phyloP scores from a whole-genome alignment of 2,329 filamentous ascomycete species.

The Exserohilum rostratum region DNA sequence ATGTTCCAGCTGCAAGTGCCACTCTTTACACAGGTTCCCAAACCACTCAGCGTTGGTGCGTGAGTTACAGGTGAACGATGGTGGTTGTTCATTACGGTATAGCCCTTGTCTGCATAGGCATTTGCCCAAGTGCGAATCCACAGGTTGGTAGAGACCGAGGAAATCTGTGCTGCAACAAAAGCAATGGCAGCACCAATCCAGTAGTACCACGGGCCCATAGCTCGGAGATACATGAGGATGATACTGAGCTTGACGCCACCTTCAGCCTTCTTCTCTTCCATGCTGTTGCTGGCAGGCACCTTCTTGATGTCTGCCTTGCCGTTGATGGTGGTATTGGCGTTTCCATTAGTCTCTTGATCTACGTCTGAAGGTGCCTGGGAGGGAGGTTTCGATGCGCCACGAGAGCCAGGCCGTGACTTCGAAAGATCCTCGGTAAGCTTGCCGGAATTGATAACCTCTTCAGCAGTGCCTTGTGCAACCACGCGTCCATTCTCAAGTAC shows the following conservation, averaged over 20 bases:
- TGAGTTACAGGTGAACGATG: slow-evolving; percentile 52
- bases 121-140: slow-evolving; percentile 98
- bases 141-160: slow-evolving; percentile 84
- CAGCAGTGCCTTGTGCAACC: slow-evolving; percentile 73
- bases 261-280: slow-evolving; percentile 75
- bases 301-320: slow-evolving; percentile 51
- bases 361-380: slow-evolving; percentile 80
- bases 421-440: slow-evolving; percentile 84
- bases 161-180: slow-evolving; percentile 83
- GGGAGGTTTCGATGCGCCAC: slow-evolving; percentile 71
- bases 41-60: slow-evolving; percentile 50
- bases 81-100: slow-evolving; percentile 36
- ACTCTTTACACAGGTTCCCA: slow-evolving; percentile 56
- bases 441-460: slow-evolving; percentile 83
- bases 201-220: slow-evolving; percentile 98
- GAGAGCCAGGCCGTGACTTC: slow-evolving; percentile 75
- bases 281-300: slow-evolving; percentile 57
- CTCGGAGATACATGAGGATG: slow-evolving; percentile 79
- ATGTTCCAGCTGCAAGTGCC: slow-evolving; percentile 58
- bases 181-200: slow-evolving; percentile 78
- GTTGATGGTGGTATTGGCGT: slow-evolving; percentile 54
- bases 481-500: slow-evolving; percentile 87
- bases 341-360: slow-evolving; percentile 63
- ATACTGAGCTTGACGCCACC: slow-evolving; percentile 89
- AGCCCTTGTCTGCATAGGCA: slow-evolving; percentile 69